phyloP scores from a whole-genome alignment of 1,284 basidiomycete species.

The Grifola frondosa region DNA sequence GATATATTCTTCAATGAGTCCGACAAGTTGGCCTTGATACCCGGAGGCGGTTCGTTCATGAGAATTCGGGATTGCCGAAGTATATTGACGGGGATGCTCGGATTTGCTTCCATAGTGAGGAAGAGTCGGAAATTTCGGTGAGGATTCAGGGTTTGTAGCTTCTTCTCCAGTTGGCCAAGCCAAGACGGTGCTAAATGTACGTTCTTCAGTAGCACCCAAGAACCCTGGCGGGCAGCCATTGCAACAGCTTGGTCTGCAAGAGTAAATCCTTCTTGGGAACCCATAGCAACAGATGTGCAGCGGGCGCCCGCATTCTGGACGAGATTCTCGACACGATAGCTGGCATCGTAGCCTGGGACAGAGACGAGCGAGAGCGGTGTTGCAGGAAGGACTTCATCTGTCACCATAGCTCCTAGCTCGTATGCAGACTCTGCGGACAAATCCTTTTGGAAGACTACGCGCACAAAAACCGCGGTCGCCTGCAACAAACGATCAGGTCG shows the following conservation, averaged over 20 bases:
- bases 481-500: constrained; percentile 88
- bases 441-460: constrained; percentile 75
- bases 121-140: constrained; percentile 91
- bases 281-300: constrained; percentile 92
- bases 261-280: constrained; percentile 95
- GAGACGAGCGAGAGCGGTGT: constrained; percentile 91
- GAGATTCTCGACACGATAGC: constrained; percentile 90
- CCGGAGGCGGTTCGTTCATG: constrained; percentile 97
- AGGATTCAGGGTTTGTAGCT: constrained; percentile 88
- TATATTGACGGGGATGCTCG: constrained; percentile 91
- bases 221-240: constrained; percentile 84
- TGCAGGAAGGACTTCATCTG: constrained; percentile 73
- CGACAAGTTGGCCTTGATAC: constrained; percentile 90
- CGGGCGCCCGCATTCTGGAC: constrained; percentile 74
- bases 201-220: constrained; percentile 95
- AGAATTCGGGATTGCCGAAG: constrained; percentile 91
- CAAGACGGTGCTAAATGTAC: constrained; percentile 93
- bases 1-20: constrained; percentile 86
- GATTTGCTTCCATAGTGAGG: constrained; percentile 95
- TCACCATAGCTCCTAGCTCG: constrained; percentile 76
- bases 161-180: constrained; percentile 94
- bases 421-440: constrained; percentile 70
- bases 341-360: constrained; percentile 95
- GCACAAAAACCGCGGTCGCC: constrained; percentile 76
- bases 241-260: constrained; percentile 94